phyloP scores from a whole-genome alignment of 163 green algal genomes.

The Scenedesmus sp. region DNA sequence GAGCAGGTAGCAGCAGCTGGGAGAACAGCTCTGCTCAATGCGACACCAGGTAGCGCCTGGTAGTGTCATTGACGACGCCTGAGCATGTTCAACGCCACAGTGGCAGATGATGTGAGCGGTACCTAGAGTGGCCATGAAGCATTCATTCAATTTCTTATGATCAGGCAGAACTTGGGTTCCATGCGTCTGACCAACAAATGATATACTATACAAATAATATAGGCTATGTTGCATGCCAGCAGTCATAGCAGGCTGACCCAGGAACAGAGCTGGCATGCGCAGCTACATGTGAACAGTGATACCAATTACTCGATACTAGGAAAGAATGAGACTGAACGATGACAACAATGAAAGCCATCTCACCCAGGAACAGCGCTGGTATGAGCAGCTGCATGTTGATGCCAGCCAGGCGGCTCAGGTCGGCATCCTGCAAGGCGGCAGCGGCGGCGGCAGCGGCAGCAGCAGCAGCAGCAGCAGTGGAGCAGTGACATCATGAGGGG shows the following conservation, averaged over 20 bases:
- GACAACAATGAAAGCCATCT: background rate
- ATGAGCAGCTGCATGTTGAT: conserved; percentile 39
- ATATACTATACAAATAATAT: too few relatives aligned
- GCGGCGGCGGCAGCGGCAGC: background rate
- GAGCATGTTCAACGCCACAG: conserved; percentile 32
- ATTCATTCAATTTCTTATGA: too few relatives aligned
- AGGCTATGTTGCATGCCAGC: too few relatives aligned
- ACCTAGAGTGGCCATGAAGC: too few relatives aligned
- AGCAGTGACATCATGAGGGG: background rate
- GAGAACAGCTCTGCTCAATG: conserved; percentile 50
- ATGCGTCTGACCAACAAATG: too few relatives aligned
- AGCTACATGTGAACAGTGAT: background rate
- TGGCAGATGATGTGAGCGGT: too few relatives aligned
- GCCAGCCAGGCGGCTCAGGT: background rate
- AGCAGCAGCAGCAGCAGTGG: too few relatives aligned
- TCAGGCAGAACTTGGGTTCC: too few relatives aligned
- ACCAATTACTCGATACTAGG: too few relatives aligned
- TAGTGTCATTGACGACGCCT: conserved; percentile 52
- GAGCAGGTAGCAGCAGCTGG: background rate
- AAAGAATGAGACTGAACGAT: background rate
- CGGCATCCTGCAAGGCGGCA: background rate
- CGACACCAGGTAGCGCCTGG: conserved; percentile 65
- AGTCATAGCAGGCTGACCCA: background rate
- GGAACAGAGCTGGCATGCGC: background rate
- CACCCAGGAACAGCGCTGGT: conserved; percentile 33